A percentile compares a stretch with the other conserved stretches of the same genome.
phyloP scores from a whole-genome alignment of 129 eudicot genomes.

The Arctium lappa region DNA sequence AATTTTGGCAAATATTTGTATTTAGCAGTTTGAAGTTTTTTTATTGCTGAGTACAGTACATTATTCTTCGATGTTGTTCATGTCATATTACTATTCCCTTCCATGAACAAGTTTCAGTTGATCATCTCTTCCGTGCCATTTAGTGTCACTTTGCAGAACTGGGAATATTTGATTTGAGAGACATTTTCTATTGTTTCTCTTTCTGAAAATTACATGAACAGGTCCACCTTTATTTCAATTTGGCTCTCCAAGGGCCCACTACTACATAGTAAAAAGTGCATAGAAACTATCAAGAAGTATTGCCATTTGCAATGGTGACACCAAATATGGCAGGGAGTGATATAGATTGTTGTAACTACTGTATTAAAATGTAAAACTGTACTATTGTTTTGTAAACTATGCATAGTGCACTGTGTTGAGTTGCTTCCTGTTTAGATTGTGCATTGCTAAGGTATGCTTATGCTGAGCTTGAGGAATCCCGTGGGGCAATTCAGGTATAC shows the following conservation, averaged over 20 bases:
- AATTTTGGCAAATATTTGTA: neutral
- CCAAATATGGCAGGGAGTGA: neutral
- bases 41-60: neutral
- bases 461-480: slow-evolving; percentile 99
- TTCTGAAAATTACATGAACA: neutral
- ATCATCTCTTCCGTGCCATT: neutral
- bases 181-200: neutral
- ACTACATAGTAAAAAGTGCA: neutral
- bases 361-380: neutral
- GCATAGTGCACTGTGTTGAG: neutral
- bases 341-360: neutral
- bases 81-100: neutral
- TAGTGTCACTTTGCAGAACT: neutral
- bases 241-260: neutral
- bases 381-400: slow-evolving; percentile 3
- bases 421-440: slow-evolving; percentile 52
- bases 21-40: neutral
- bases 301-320: neutral
- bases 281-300: neutral
- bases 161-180: neutral
- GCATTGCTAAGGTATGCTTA: slow-evolving; percentile 87
- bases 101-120: neutral
- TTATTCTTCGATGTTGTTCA: neutral
- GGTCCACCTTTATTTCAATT: neutral
- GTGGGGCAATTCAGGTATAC: slow-evolving; percentile 86